These are phyloP conservation scores for Apostasia ramifera DNA, from an alignment of 106 monocot species.

Conservation along the genomic window DNA sequence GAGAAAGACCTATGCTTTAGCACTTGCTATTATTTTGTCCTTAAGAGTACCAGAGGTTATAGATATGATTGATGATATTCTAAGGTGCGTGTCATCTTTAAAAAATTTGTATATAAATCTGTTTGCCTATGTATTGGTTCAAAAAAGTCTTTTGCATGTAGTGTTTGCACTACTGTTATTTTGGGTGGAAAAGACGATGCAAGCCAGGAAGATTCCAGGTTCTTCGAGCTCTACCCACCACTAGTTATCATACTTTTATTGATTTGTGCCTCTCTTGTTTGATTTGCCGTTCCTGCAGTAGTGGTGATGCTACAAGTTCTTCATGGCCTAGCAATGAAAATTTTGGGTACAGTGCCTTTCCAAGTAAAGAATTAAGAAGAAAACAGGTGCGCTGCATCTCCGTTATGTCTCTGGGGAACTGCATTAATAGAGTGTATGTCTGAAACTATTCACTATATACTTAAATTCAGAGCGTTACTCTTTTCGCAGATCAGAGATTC, in stretches of 20 bases:
- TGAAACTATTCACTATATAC: not conserved
- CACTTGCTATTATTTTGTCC: slow-evolving; percentile 82
- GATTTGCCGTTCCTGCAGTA: slow-evolving; percentile 8
- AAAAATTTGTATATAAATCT: slow-evolving; percentile 3
- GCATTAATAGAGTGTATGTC: too few relatives aligned
- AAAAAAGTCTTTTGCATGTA: slow-evolving; percentile 17
- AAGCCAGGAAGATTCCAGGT: slow-evolving; percentile 83
- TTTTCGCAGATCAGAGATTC: slow-evolving; percentile 70
- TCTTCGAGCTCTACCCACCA: not conserved
- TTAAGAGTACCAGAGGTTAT: slow-evolving; percentile 82
- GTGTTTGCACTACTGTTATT: slow-evolving; percentile 86
- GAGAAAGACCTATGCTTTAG: slow-evolving; percentile 71
- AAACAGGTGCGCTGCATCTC: slow-evolving; percentile 43
- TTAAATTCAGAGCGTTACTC: not conserved
- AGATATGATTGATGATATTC: slow-evolving; percentile 88
- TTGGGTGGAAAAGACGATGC: slow-evolving; percentile 56
- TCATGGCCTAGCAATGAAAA: slow-evolving; percentile 24
- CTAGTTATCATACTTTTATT: slow-evolving; percentile 2
- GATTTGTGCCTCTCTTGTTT: not conserved
- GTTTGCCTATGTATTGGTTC: not conserved
- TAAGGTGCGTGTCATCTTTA: slow-evolving; percentile 45
- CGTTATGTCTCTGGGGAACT: too few relatives aligned
- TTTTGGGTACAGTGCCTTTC: slow-evolving; percentile 41
- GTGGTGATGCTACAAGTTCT: slow-evolving; percentile 59
- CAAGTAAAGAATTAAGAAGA: slow-evolving; percentile 74